Percentiles rank a stretch among this genome's conserved stretches.
phyloP scores from a whole-genome alignment of 352 stramenopile genomes.

The Phytophthora citrophthora region DNA sequence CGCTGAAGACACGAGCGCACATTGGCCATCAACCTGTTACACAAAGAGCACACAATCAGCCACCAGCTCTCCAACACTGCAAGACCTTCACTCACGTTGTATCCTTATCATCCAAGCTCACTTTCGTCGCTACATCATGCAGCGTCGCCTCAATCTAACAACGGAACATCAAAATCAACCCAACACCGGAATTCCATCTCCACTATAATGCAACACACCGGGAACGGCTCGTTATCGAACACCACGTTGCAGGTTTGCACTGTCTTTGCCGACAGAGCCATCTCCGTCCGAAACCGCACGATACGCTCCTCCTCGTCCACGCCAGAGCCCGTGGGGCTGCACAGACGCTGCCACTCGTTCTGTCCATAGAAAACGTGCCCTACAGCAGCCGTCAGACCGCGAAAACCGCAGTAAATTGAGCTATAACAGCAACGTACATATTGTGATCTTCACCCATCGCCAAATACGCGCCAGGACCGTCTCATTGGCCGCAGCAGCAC shows the following conservation, averaged over 20 bases:
- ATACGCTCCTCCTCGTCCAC: constrained; percentile 70
- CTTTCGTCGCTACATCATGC: constrained; percentile 61
- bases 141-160: constrained; percentile 60
- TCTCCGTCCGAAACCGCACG: constrained; percentile 74
- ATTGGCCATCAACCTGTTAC: constrained; percentile 65
- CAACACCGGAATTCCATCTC: background rate
- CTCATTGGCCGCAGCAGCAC: constrained; percentile 61
- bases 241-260: constrained; percentile 79
- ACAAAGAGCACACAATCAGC: constrained; percentile 1
- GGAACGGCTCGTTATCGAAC: constrained; percentile 80
- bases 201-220: constrained; percentile 34
- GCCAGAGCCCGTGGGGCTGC: constrained; percentile 33
- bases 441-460: constrained; percentile 72
- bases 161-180: background rate
- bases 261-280: constrained; percentile 67
- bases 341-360: constrained; percentile 82
- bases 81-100: constrained; percentile 37
- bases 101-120: constrained; percentile 55
- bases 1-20: constrained; percentile 69
- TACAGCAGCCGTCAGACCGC: constrained; percentile 23
- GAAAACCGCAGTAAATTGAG: background rate
- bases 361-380: constrained; percentile 67
- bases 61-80: background rate
- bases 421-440: constrained; percentile 39
- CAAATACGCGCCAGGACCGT: constrained; percentile 61